A percentile compares a stretch with the other conserved stretches of the same genome.
Evolutionary conservation across 176 grass and related monocot genomes (phyloP).

Genomic region (Juncus effusus): DNA sequence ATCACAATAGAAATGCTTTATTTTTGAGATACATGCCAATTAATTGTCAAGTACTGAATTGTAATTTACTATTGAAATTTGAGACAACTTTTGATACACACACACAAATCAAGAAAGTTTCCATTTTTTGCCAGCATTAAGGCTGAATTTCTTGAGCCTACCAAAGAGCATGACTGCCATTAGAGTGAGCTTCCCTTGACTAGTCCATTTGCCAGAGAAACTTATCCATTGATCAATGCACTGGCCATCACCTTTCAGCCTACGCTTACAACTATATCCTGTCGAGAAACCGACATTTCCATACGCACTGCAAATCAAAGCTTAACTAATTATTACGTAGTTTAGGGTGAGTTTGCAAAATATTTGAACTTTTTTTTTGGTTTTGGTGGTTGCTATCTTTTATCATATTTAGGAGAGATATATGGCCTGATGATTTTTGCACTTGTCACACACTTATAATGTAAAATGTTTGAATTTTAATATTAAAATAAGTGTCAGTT

Average conservation of each 20-base stretch:
- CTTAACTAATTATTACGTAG: neutral
- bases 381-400: neutral
- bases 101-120: conserved; percentile 23
- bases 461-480: too few relatives aligned
- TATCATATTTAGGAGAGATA: too few relatives aligned
- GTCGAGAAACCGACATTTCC: conserved; percentile 55
- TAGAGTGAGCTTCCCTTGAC: conserved; percentile 40
- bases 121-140: conserved; percentile 38
- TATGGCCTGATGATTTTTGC: too few relatives aligned
- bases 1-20: too few relatives aligned
- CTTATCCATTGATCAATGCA: conserved; percentile 50
- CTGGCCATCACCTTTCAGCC: conserved; percentile 28
- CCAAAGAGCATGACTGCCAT: conserved; percentile 74
- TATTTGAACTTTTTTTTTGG: too few relatives aligned
- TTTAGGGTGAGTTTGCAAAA: too few relatives aligned
- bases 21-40: too few relatives aligned
- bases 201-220: conserved; percentile 62
- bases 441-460: too few relatives aligned
- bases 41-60: too few relatives aligned
- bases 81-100: too few relatives aligned
- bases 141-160: conserved; percentile 71
- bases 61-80: too few relatives aligned
- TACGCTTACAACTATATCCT: conserved; percentile 60
- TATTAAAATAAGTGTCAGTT: too few relatives aligned
- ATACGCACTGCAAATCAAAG: conserved; percentile 50